Evolutionary conservation across 2,329 filamentous ascomycete species (phyloP).

Genomic region (Ophiosphaerella herpotricha): DNA sequence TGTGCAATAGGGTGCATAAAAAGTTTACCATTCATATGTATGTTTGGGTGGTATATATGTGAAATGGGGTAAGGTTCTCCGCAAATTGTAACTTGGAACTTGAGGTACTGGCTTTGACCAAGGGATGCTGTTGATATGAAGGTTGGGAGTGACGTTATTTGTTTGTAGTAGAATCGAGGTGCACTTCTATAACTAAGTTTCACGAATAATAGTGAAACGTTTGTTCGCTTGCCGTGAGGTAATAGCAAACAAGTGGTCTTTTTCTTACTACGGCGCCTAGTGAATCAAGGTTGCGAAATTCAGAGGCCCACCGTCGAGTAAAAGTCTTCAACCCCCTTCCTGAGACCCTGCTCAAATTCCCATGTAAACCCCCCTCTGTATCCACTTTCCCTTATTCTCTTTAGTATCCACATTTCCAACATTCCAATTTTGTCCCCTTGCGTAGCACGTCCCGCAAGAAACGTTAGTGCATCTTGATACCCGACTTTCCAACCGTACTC

Average conservation of each 20-base stretch:
- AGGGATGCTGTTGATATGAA: not conserved
- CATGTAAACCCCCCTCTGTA: slow-evolving; percentile 55
- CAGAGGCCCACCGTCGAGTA: slow-evolving; percentile 20
- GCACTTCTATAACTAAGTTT: not conserved
- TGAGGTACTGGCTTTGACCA: too few relatives aligned
- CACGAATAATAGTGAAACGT: slow-evolving; percentile 1
- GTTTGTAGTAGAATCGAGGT: not conserved
- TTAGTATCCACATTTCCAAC: slow-evolving; percentile 62
- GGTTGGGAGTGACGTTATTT: not conserved
- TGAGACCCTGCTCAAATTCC: slow-evolving; percentile 57
- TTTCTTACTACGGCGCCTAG: too few relatives aligned
- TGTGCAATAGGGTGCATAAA: not conserved
- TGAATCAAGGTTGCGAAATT: not conserved
- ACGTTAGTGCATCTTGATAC: slow-evolving; percentile 58
- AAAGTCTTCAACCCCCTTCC: slow-evolving; percentile 53
- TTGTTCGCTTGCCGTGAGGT: not conserved
- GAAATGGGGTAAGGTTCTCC: too few relatives aligned
- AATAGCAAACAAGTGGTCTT: slow-evolving; percentile 1
- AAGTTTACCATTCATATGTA: not conserved
- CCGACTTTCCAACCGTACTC: slow-evolving; percentile 61
- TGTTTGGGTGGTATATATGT: too few relatives aligned
- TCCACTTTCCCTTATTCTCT: slow-evolving; percentile 58
- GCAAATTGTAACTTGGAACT: too few relatives aligned
- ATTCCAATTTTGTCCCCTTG: slow-evolving; percentile 59
- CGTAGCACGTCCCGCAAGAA: slow-evolving; percentile 52